Base-by-base conservation (phyloP, 768 basidiomycete genomes). In the Naganishia vishniacii region DNA sequence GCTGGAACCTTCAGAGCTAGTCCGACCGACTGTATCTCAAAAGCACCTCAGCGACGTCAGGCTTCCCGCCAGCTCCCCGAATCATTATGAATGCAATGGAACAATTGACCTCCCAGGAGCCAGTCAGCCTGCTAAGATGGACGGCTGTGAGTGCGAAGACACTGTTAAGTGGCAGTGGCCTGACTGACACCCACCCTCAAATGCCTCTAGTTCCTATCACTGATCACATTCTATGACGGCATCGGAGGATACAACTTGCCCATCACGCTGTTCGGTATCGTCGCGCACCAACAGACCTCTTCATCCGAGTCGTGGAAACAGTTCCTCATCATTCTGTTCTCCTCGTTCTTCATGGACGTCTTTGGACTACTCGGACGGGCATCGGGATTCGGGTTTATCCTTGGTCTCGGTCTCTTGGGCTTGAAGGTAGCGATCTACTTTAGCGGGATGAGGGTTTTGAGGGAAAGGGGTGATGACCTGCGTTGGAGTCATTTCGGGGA, bases 391-490 rank as follows among this genome's bases (percentile, higher is more conserved):
- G 48, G 61, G 31, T 62, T 62, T n/a, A 15, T 66, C 42, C 32
- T 66, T 29, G 18, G 29, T 31, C 13, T 44, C 18, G 40, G 61
- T 15, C 26, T 51, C 6, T 12, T 66, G 15, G 65, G 40, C 3
- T 23, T 66, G n/a, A 66, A 66, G 40, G 20, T 62, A 4, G 28
- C 65, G 29, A 31, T 66, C 8, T 66, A 66, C 60, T 51, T 66
- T 49, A 40, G 46, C 48, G 65, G 41, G n/a, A 51, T 44, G 49
- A 16, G 65, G 29, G 49, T 51, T 8, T 29, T 66, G 28, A 41
- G 44, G 18, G 65, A 66, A 37, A 59, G 59, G 28, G 65, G 65
- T 4, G 65, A 56, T 41, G 53, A 56, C 25, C 32, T 56, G 34
- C 34, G 53, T 5, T 56, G 53, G 53, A 40, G 53, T 18, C 32